Percentiles rank a stretch among this genome's conserved stretches.
Conservation (phyloP, 2,329 filamentous ascomycete species). For the Helicocarpus griseus region DNA sequence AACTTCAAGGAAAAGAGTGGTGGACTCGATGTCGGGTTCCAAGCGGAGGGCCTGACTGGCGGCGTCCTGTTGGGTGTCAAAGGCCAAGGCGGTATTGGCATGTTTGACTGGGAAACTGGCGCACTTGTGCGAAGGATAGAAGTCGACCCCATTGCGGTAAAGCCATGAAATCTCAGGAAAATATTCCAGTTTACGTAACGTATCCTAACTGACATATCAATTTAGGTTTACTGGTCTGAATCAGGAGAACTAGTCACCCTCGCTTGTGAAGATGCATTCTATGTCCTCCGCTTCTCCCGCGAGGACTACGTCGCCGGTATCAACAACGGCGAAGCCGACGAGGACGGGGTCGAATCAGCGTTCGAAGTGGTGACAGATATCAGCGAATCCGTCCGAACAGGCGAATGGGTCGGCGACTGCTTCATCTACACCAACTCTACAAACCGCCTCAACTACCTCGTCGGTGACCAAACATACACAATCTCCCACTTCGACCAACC, state of each 20-base stretch:
- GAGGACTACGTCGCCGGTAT: constrained; percentile 79
- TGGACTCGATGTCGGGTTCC: constrained; percentile 87
- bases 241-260: constrained; percentile 87
- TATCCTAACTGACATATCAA: constrained; percentile 8
- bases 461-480: constrained; percentile 95
- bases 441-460: constrained; percentile 93
- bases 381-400: constrained; percentile 83
- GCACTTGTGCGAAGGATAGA: constrained; percentile 87
- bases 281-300: constrained; percentile 82
- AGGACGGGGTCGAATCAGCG: constrained; percentile 87
- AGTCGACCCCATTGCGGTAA: constrained; percentile 54
- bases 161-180: constrained; percentile 22
- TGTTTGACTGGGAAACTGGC: constrained; percentile 93
- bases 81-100: constrained; percentile 85
- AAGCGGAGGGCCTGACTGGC: constrained; percentile 81
- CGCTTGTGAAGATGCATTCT: constrained; percentile 91
- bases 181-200: no score
- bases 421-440: constrained; percentile 98
- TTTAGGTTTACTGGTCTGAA: constrained; percentile 89
- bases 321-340: constrained; percentile 72
- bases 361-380: constrained; percentile 96
- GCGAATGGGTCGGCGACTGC: constrained; percentile 96
- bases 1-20: constrained; percentile 91
- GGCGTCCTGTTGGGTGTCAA: constrained; percentile 89
- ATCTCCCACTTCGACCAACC: constrained; percentile 93